Percentiles rank a stretch among this genome's conserved stretches.
These are phyloP conservation scores for Stagonosporopsis vannaccii DNA, from an alignment of 2,329 filamentous ascomycete species.

Conservation along the genomic window DNA sequence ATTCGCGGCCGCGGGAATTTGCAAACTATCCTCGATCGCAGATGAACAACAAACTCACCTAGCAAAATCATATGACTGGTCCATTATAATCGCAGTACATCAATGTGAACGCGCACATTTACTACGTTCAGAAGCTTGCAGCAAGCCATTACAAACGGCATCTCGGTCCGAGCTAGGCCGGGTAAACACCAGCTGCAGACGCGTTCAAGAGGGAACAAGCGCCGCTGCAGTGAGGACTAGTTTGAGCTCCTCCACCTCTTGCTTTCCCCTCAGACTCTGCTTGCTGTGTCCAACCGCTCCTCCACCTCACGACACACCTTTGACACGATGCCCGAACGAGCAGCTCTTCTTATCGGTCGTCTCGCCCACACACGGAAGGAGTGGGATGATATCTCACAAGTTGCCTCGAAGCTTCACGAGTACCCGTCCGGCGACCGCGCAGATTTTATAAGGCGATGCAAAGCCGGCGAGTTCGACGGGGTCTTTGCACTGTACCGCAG, in stretches of 20 bases:
- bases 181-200: conserved; percentile 16
- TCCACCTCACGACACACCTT: not conserved
- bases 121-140: conserved; percentile 1
- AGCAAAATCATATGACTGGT: not conserved
- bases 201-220: conserved; percentile 24
- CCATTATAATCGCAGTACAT: not conserved
- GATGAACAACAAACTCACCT: not conserved
- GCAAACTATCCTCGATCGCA: not conserved
- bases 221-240: conserved; percentile 22
- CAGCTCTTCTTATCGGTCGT: conserved; percentile 55
- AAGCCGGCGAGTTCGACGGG: conserved; percentile 62
- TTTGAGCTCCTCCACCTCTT: conserved; percentile 6
- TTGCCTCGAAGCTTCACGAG: conserved; percentile 55
- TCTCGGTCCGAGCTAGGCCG: conserved; percentile 36
- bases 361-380: conserved; percentile 56
- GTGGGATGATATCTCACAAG: conserved; percentile 51
- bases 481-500: conserved; percentile 66
- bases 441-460: conserved; percentile 64
- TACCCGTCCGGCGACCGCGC: conserved; percentile 61
- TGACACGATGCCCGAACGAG: conserved; percentile 41
- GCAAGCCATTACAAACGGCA: not conserved
- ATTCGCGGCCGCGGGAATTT: not conserved
- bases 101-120: not conserved
- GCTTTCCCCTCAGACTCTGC: not conserved
- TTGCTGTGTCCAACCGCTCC: not conserved